A percentile compares a stretch with the other conserved stretches of the same genome.
Conservation (phyloP, 2,329 filamentous ascomycete genomes). For the Exophiala viscosa region DNA sequence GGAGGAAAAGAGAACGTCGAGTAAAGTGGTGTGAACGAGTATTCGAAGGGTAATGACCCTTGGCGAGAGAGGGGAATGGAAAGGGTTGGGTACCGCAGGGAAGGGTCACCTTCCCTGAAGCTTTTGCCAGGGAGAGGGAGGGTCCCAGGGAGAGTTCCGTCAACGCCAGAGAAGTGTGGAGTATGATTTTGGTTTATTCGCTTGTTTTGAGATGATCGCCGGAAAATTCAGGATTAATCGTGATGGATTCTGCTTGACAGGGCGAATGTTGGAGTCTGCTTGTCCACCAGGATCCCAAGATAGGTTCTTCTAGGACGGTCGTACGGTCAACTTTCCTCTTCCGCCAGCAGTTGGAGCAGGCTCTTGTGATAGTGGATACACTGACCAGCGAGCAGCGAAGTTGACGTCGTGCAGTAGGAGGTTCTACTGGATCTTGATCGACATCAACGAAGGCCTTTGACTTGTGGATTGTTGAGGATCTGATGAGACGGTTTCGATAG, state of each 20-base stretch:
- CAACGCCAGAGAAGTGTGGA: neutral
- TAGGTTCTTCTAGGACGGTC: neutral
- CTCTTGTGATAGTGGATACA: neutral
- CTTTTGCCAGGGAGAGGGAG: no score
- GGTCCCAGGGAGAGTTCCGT: no score
- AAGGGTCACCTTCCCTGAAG: no score
- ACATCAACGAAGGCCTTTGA: constrained; percentile 8
- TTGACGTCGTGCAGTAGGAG: constrained; percentile 7
- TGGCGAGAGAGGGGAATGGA: no score
- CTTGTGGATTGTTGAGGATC: constrained; percentile 9
- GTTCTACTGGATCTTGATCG: constrained; percentile 12
- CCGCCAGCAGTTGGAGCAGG: neutral
- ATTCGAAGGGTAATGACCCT: no score
- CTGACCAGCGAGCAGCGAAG: neutral
- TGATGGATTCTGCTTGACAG: constrained; percentile 1
- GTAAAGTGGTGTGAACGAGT: neutral
- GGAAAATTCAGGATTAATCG: constrained; percentile 8
- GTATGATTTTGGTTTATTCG: constrained; percentile 1
- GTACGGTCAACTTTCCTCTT: neutral
- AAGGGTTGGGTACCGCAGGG: no score
- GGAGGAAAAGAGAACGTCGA: neutral
- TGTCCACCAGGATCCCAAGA: neutral
- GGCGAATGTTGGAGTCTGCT: neutral
- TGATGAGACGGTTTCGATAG: constrained; percentile 13
- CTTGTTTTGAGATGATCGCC: constrained; percentile 15